phyloP scores from a whole-genome alignment of 2,329 filamentous ascomycete species.

The Trichothecium roseum region DNA sequence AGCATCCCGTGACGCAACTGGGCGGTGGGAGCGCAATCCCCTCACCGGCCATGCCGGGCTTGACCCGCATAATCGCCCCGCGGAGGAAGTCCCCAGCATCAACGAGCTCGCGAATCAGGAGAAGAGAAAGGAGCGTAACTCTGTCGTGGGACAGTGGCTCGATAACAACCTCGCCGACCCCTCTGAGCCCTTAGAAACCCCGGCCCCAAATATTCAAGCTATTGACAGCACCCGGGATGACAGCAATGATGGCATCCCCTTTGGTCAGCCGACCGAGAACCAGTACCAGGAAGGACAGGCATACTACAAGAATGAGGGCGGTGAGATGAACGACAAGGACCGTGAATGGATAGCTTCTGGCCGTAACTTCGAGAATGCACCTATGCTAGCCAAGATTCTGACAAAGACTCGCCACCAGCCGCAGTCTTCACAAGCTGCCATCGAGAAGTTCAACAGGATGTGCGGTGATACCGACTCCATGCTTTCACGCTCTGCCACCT shows the following conservation, averaged over 20 bases:
- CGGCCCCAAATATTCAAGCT: constrained; percentile 8
- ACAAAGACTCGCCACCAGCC: constrained; percentile 30
- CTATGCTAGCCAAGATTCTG: constrained; percentile 34
- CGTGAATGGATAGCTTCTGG: constrained; percentile 36
- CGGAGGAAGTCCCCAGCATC: constrained; percentile 32
- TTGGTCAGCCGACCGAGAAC: constrained; percentile 40
- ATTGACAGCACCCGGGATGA: constrained; percentile 13
- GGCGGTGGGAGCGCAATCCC: constrained; percentile 28
- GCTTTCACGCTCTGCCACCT: constrained; percentile 54
- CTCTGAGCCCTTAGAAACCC: constrained; percentile 13
- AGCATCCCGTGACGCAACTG: constrained; percentile 25
- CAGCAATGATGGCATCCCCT: constrained; percentile 31
- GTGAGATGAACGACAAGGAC: constrained; percentile 35
- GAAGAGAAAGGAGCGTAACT: constrained; percentile 34
- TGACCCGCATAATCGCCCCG: constrained; percentile 33
- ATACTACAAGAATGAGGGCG: constrained; percentile 32
- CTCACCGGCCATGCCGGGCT: constrained; percentile 33
- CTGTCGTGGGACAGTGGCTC: constrained; percentile 41
- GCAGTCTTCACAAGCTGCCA: constrained; percentile 40
- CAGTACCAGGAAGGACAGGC: constrained; percentile 35
- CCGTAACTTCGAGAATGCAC: constrained; percentile 39
- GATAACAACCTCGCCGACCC: constrained; percentile 20
- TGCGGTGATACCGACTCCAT: constrained; percentile 47
- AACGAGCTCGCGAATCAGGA: constrained; percentile 36
- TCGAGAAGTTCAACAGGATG: constrained; percentile 39